Evolutionary conservation across 371 early-diverging fungal species (phyloP).

Genomic region (Apophysomyces elegans): DNA sequence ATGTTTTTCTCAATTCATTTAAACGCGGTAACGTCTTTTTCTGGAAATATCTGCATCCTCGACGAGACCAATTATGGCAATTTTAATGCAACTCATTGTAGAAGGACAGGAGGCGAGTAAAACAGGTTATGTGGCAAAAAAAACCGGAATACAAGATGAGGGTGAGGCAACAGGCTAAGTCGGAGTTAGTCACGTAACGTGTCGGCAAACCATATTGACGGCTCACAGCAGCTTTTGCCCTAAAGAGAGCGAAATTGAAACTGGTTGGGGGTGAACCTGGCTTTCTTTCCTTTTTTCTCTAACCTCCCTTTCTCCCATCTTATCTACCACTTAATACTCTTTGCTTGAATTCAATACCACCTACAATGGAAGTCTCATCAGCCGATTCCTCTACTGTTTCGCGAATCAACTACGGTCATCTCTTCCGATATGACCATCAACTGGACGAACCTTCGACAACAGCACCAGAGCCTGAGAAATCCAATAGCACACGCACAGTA

Average conservation of each 20-base stretch:
- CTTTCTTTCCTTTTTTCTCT: not conserved
- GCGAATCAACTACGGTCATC: conserved; percentile 22
- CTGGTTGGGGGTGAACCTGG: not conserved
- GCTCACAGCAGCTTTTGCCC: no score
- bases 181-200: no score
- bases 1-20: no score
- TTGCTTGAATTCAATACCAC: not conserved
- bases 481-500: conserved; percentile 12
- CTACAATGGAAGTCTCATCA: conserved; percentile 13
- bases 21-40: no score
- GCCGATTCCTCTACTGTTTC: conserved; percentile 10
- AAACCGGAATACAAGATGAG: no score
- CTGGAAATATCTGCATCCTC: no score
- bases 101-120: no score
- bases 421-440: conserved; percentile 21
- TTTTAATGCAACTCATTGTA: no score
- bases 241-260: not conserved
- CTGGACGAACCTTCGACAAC: not conserved
- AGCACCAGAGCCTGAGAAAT: conserved; percentile 12
- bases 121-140: no score
- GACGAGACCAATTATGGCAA: no score
- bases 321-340: conserved; percentile 1
- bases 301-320: not conserved
- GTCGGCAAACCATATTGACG: no score
- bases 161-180: no score